Percentiles rank a stretch among this genome's conserved stretches.
Evolutionary conservation across 2,329 filamentous ascomycete species (phyloP).

Genomic region (Pleurostoma richardsiae): DNA sequence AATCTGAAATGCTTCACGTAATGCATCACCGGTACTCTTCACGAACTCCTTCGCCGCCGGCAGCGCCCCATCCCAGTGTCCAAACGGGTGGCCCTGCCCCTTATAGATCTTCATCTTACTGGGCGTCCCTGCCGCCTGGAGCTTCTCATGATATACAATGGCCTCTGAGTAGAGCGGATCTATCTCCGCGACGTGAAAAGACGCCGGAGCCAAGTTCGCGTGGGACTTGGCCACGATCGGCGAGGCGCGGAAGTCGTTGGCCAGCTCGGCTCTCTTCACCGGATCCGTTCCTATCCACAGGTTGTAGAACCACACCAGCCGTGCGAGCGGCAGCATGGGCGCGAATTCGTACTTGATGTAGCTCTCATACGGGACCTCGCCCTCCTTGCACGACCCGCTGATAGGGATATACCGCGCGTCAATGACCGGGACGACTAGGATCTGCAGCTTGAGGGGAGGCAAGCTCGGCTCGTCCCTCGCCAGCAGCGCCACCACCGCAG

Average conservation of each 20-base stretch:
- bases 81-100: conserved; percentile 28
- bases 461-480: conserved; percentile 7
- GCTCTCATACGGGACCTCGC: conserved; percentile 22
- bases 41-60: conserved; percentile 24
- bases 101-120: conserved; percentile 27
- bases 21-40: conserved; percentile 21
- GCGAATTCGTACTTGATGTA: conserved; percentile 24
- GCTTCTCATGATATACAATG: conserved; percentile 22
- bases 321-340: conserved; percentile 24
- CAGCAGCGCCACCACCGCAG: conserved; percentile 5
- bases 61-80: conserved; percentile 25
- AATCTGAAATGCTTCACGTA: conserved; percentile 16
- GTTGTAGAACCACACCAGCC: conserved; percentile 29
- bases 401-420: conserved; percentile 26
- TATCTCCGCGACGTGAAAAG: conserved; percentile 24
- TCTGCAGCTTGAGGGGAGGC: conserved; percentile 22
- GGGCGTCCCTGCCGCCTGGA: conserved; percentile 20
- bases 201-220: conserved; percentile 23
- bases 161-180: conserved; percentile 27
- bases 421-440: conserved; percentile 26
- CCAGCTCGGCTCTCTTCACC: conserved; percentile 16
- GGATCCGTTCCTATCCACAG: conserved; percentile 25
- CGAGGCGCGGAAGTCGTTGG: conserved; percentile 23
- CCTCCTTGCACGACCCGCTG: conserved; percentile 18
- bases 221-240: conserved; percentile 26